Conservation (phyloP, 306 rosid species). For the Trifolium repens region DNA sequence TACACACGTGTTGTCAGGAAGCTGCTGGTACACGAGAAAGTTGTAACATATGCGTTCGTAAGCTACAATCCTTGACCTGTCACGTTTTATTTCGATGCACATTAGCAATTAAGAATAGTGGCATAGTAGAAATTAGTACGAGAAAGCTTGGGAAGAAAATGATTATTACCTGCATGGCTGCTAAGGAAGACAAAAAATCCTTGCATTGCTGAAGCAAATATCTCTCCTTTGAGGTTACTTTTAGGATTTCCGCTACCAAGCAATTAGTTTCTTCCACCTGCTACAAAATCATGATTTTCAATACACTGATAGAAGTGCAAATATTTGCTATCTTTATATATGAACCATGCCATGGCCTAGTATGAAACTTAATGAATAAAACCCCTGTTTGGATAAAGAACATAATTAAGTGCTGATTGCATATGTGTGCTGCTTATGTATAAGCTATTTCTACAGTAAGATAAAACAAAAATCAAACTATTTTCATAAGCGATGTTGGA, state of each 20-base stretch:
- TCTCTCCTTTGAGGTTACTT: conserved; percentile 79
- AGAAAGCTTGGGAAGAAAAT: conserved; percentile 15
- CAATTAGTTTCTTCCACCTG: conserved; percentile 86
- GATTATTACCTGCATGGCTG: conserved; percentile 73
- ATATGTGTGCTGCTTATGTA: background rate
- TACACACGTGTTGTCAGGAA: conserved; percentile 81
- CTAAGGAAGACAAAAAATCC: conserved; percentile 75
- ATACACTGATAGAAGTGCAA: conserved; percentile 30
- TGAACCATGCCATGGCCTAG: conserved; percentile 10
- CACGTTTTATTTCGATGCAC: background rate
- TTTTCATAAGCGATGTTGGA: background rate
- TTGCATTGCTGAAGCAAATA: conserved; percentile 79
- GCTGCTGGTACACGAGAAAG: conserved; percentile 65
- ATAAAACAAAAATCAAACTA: background rate
- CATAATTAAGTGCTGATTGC: background rate
- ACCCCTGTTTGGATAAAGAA: background rate
- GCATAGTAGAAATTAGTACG: conserved; percentile 9
- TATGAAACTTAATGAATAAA: conserved; percentile 6
- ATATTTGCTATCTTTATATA: conserved; percentile 15
- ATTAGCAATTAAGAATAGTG: conserved; percentile 32
- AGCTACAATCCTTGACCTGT: conserved; percentile 89
- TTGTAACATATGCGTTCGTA: conserved; percentile 81
- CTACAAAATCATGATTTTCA: conserved; percentile 39
- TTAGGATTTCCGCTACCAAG: conserved; percentile 78
- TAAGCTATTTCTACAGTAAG: background rate